Conservation (phyloP, 352 stramenopile species). For the Globisporangium abappressorium region DNA sequence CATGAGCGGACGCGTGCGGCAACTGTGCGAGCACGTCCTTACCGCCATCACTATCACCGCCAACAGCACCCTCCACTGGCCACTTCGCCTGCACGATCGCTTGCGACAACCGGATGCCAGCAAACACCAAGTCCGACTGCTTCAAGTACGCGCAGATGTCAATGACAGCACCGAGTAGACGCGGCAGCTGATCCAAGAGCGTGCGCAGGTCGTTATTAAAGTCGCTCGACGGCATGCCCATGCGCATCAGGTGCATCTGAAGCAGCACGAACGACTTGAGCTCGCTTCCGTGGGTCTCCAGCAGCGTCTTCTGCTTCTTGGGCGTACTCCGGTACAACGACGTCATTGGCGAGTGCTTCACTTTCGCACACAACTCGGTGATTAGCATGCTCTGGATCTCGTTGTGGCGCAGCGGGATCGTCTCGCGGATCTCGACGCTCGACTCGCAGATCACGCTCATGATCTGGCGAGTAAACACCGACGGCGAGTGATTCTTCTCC, state of each 20-base stretch:
- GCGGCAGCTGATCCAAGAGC: conserved; percentile 94
- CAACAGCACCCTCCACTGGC: conserved; percentile 23
- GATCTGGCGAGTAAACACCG: conserved; percentile 27
- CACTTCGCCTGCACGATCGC: conserved; percentile 53
- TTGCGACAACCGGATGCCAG: conserved; percentile 54
- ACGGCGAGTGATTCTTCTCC: conserved; percentile 13
- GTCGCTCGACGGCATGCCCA: conserved; percentile 95
- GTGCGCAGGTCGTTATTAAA: conserved; percentile 97
- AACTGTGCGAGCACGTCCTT: conserved; percentile 40
- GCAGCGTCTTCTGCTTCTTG: conserved; percentile 54
- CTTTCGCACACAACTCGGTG: conserved; percentile 46
- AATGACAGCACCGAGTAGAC: conserved; percentile 92
- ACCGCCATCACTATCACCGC: neutral
- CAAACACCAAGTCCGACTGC: conserved; percentile 45
- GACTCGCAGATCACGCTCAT: conserved; percentile 62
- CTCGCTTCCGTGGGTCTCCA: conserved; percentile 76
- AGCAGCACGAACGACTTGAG: conserved; percentile 90
- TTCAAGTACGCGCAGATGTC: conserved; percentile 81
- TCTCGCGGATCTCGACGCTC: conserved; percentile 92
- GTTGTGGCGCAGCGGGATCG: conserved; percentile 96
- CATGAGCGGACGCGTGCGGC: conserved; percentile 32
- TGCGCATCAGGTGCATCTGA: conserved; percentile 93
- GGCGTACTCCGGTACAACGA: conserved; percentile 39
- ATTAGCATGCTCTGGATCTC: conserved; percentile 90
- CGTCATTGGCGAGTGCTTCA: conserved; percentile 59